These are phyloP conservation scores for Exophiala aquamarina DNA, from an alignment of 2,329 filamentous ascomycete species.

Conservation along the genomic window DNA sequence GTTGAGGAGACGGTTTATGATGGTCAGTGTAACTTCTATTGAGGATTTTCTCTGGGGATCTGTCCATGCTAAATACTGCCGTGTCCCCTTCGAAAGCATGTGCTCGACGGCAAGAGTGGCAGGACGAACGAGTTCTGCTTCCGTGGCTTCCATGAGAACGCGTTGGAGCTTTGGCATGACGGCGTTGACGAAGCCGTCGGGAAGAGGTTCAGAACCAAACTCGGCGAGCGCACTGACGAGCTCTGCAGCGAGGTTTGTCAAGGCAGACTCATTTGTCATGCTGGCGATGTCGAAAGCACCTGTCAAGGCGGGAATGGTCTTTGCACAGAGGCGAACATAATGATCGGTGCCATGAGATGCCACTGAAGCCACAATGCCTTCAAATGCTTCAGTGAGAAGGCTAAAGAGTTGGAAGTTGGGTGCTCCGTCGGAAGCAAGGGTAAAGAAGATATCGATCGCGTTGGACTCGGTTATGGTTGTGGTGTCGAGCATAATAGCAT, in stretches of 20 bases:
- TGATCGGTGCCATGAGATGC: constrained; percentile 61
- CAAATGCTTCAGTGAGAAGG: constrained; percentile 85
- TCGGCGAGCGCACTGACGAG: constrained; percentile 78
- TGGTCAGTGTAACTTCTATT: constrained; percentile 82
- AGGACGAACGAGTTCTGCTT: constrained; percentile 84
- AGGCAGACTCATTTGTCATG: constrained; percentile 77
- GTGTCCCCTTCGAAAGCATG: constrained; percentile 84
- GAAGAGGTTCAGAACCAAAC: constrained; percentile 80
- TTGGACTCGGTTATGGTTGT: constrained; percentile 70
- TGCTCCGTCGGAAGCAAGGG: constrained; percentile 82
- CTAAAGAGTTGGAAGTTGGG: constrained; percentile 88
- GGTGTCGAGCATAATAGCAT: constrained; percentile 78
- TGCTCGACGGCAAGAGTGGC: constrained; percentile 84
- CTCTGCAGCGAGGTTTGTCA: constrained; percentile 85
- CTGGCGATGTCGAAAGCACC: constrained; percentile 86
- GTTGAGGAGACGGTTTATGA: constrained; percentile 81
- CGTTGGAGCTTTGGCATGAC: constrained; percentile 84
- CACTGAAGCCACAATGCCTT: constrained; percentile 66
- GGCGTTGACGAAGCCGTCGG: constrained; percentile 78
- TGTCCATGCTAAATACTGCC: constrained; percentile 85
- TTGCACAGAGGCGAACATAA: constrained; percentile 77
- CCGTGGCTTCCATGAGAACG: constrained; percentile 77
- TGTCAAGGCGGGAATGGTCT: constrained; percentile 82
- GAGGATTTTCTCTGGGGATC: constrained; percentile 78
- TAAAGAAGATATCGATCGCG: constrained; percentile 78